A percentile compares a stretch with the other conserved stretches of the same genome.
These are phyloP conservation scores for Zymoseptoria tritici DNA, from an alignment of 2,329 filamentous ascomycete species.

Conservation along the genomic window DNA sequence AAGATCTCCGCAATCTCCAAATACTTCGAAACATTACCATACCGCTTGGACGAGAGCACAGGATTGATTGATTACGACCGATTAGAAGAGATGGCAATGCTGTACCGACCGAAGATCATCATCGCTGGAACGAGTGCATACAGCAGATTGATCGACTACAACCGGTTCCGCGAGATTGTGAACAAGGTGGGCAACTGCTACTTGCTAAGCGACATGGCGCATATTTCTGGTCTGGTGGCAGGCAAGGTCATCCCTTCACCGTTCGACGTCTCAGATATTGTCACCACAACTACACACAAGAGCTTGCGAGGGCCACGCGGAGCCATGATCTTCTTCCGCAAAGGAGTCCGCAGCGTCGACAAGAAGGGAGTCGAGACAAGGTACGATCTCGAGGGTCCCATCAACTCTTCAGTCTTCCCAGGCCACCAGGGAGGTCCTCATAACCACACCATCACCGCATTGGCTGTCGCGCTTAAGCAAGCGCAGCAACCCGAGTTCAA, in stretches of 20 bases:
- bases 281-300: slow-evolving; percentile 98
- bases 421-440: slow-evolving; percentile 97
- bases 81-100: slow-evolving; percentile 74
- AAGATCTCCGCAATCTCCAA: slow-evolving; percentile 99
- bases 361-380: slow-evolving; percentile 75
- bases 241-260: slow-evolving; percentile 86
- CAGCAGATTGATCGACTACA: slow-evolving; percentile 91
- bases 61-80: slow-evolving; percentile 93
- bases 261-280: slow-evolving; percentile 83
- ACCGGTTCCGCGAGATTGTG: slow-evolving; percentile 80
- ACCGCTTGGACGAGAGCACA: slow-evolving; percentile 81
- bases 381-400: slow-evolving; percentile 87
- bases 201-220: slow-evolving; percentile 91
- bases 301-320: slow-evolving; percentile 89
- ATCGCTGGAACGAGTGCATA: slow-evolving; percentile 94
- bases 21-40: slow-evolving; percentile 97
- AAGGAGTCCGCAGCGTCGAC: slow-evolving; percentile 76
- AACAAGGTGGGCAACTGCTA: slow-evolving; percentile 82
- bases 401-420: slow-evolving; percentile 95
- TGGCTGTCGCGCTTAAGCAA: slow-evolving; percentile 91
- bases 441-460: slow-evolving; percentile 96
- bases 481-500: slow-evolving; percentile 84
- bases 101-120: slow-evolving; percentile 93
- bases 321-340: slow-evolving; percentile 97
- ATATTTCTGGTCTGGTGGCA: slow-evolving; percentile 90